phyloP scores from a whole-genome alignment of 1,139 yeast species.

The Geotrichum phurueaensis region DNA sequence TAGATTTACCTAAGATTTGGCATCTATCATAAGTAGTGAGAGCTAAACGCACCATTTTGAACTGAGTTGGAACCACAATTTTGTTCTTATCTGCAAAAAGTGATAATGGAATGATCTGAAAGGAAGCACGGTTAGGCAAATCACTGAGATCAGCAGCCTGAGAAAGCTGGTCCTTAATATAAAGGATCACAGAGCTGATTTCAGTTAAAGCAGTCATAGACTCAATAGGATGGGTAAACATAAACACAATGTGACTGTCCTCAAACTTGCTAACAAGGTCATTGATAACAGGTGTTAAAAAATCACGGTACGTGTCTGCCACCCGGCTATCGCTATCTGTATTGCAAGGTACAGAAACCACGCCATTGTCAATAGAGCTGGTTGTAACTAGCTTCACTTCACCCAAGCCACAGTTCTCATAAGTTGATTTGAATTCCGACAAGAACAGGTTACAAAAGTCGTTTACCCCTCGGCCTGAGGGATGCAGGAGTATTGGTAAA shows the following conservation, averaged over 20 bases:
- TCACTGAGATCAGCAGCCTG: not conserved
- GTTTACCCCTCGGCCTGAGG: conserved; percentile 29
- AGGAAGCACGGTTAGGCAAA: conserved; percentile 15
- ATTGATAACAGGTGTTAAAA: conserved; percentile 1
- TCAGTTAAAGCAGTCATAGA: conserved; percentile 12
- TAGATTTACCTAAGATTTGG: conserved; percentile 18
- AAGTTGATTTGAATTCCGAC: conserved; percentile 30
- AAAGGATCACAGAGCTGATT: conserved; percentile 15
- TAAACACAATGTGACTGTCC: conserved; percentile 3
- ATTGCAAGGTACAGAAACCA: conserved; percentile 17
- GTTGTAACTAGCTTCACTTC: conserved; percentile 27
- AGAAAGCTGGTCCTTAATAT: conserved; percentile 2
- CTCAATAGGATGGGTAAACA: conserved; percentile 16
- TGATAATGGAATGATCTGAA: conserved; percentile 49
- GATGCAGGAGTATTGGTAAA: conserved; percentile 29
- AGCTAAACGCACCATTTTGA: conserved; percentile 47
- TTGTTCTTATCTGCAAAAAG: conserved; percentile 45
- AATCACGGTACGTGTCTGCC: not conserved
- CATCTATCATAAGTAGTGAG: conserved; percentile 57
- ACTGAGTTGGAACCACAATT: conserved; percentile 46
- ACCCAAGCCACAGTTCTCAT: conserved; percentile 37
- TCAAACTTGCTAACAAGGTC: not conserved
- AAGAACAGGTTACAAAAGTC: conserved; percentile 28
- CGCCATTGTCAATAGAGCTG: conserved; percentile 24
- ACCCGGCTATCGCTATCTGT: not conserved